phyloP scores from a whole-genome alignment of 2,329 filamentous ascomycete species.

The Reticulascus tulasneorum region DNA sequence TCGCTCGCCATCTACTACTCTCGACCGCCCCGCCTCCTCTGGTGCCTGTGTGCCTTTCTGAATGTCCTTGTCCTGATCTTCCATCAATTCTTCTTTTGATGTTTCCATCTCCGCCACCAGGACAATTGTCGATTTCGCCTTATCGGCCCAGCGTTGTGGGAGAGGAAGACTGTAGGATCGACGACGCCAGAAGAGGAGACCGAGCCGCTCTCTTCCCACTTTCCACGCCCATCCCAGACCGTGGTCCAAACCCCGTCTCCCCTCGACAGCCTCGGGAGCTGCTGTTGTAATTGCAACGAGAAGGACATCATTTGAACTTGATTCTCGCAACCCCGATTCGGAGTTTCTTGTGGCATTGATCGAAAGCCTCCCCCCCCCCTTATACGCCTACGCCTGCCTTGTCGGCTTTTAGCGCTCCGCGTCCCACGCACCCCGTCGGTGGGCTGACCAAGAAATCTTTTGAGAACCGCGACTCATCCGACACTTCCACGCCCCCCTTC shows the following conservation, averaged over 20 bases:
- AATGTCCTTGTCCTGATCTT: constrained; percentile 5
- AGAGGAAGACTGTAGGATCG: constrained; percentile 9
- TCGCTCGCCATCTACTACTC: constrained; percentile 3
- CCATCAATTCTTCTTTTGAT: constrained; percentile 12
- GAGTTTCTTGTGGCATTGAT: not conserved
- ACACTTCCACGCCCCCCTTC: constrained; percentile 5
- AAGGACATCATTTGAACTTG: too few relatives aligned
- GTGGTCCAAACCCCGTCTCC: too few relatives aligned
- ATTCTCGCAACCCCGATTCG: constrained; percentile 7
- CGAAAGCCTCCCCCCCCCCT: constrained; percentile 1
- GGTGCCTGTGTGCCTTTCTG: constrained; percentile 5
- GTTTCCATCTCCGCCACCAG: constrained; percentile 9
- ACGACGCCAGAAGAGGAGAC: constrained; percentile 6
- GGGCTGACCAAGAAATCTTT: constrained; percentile 26
- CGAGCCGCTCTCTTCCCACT: constrained; percentile 1
- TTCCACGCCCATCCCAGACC: constrained; percentile 8
- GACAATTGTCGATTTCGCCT: constrained; percentile 13
- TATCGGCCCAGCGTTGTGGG: constrained; percentile 13
- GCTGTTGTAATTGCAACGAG: too few relatives aligned
- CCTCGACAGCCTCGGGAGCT: too few relatives aligned
- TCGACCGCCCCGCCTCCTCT: not conserved
- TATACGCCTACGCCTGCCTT: constrained; percentile 3
- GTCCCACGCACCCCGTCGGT: constrained; percentile 16
- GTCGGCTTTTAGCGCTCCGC: constrained; percentile 14
- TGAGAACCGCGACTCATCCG: constrained; percentile 17